These are phyloP conservation scores for Porcisia hertigi DNA, from an alignment of 208 protist species.

Conservation along the genomic window DNA sequence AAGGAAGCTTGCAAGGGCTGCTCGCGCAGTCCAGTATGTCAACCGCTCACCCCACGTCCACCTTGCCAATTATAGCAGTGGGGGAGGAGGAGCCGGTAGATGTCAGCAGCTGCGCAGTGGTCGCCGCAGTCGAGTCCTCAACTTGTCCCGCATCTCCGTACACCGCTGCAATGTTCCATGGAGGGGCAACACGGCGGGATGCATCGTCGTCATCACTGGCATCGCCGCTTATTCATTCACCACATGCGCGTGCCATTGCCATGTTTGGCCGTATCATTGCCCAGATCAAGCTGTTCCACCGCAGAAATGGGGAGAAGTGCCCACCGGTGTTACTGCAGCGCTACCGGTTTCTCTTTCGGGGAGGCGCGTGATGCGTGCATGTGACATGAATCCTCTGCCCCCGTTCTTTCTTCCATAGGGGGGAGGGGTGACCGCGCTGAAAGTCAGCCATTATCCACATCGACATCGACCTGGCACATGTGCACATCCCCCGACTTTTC, in stretches of 20 bases:
- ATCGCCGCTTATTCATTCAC: background rate
- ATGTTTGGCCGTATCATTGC: conserved; percentile 16
- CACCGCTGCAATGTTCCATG: background rate
- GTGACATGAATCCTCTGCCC: background rate
- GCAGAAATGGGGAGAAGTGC: conserved; percentile 26
- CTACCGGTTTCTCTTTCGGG: conserved; percentile 35
- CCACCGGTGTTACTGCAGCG: conserved; percentile 34
- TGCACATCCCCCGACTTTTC: background rate
- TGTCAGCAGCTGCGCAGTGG: background rate
- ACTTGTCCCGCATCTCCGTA: background rate
- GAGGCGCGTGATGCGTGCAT: background rate
- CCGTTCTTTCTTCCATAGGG: background rate
- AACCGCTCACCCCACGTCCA: background rate
- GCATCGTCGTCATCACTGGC: background rate
- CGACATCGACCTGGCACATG: too few relatives aligned
- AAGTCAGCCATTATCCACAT: background rate
- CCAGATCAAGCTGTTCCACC: conserved; percentile 13
- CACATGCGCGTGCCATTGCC: conserved; percentile 6
- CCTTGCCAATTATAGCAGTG: background rate
- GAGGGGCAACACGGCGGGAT: background rate
- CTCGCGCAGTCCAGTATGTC: background rate
- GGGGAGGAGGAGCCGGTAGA: conserved; percentile 4
- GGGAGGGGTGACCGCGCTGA: background rate
- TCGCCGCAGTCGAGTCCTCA: background rate
- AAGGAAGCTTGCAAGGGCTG: background rate